Evolutionary conservation across 2,329 filamentous ascomycete species (phyloP).

Genomic region (Aureobasidium sp.): DNA sequence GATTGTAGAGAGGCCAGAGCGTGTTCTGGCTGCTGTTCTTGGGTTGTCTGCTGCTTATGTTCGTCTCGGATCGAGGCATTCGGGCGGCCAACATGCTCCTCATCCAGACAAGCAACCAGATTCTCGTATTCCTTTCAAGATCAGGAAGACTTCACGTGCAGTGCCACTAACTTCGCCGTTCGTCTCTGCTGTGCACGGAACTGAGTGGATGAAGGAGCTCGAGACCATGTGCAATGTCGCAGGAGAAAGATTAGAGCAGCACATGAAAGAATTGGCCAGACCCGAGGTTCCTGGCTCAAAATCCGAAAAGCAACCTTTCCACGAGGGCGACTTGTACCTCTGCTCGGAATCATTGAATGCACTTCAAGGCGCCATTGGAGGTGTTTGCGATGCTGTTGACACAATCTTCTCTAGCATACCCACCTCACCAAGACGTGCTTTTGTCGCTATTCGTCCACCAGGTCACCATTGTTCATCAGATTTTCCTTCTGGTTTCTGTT

Average conservation of each 20-base stretch:
- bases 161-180: constrained; percentile 65
- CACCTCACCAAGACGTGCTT: constrained; percentile 51
- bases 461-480: constrained; percentile 91
- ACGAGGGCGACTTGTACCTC: constrained; percentile 86
- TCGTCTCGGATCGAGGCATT: constrained; percentile 74
- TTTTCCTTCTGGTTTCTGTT: constrained; percentile 92
- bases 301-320: constrained; percentile 61
- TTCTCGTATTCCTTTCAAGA: constrained; percentile 67
- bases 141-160: constrained; percentile 69
- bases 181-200: constrained; percentile 86
- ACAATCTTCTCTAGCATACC: constrained; percentile 57
- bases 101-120: constrained; percentile 54
- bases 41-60: constrained; percentile 86
- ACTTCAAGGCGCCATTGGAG: constrained; percentile 84
- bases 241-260: constrained; percentile 67
- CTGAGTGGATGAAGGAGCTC: constrained; percentile 89
- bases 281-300: constrained; percentile 23
- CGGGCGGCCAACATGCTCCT: constrained; percentile 61
- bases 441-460: constrained; percentile 86
- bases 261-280: constrained; percentile 70
- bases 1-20: constrained; percentile 90
- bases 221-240: constrained; percentile 77
- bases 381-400: constrained; percentile 89
- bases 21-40: constrained; percentile 74
- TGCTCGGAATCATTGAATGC: constrained; percentile 79